These are phyloP conservation scores for Tritrichomonas foetus DNA, from an alignment of 208 protist species.

Conservation along the genomic window DNA sequence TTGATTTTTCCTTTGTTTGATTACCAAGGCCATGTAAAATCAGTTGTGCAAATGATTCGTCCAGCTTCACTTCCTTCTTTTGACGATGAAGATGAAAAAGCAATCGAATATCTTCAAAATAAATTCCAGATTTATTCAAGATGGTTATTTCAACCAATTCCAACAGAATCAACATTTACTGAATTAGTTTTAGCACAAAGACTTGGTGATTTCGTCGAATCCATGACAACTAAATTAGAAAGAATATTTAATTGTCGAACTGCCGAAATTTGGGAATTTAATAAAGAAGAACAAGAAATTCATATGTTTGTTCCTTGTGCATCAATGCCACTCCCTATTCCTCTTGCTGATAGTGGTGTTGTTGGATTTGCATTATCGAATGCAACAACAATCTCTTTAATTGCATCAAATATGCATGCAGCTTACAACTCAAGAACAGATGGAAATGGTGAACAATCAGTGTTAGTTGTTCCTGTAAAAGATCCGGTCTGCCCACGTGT, in stretches of 20 bases:
- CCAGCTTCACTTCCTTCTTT: neutral
- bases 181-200: neutral
- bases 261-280: constrained; percentile 10
- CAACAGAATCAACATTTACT: neutral
- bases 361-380: neutral
- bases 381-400: neutral
- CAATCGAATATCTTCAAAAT: neutral
- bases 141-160: neutral
- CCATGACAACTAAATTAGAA: neutral
- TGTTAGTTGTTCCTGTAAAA: neutral
- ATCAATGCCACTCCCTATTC: neutral
- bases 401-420: neutral
- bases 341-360: neutral
- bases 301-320: neutral
- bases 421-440: neutral
- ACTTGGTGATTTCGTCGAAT: neutral
- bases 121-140: constrained; percentile 20
- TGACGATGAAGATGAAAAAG: neutral
- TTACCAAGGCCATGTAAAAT: neutral
- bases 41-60: neutral
- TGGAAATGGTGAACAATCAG: neutral
- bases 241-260: neutral
- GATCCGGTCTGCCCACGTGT: neutral
- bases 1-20: neutral
- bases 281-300: neutral